Evolutionary conservation across 1,284 basidiomycete species (phyloP).

Genomic region (Marasmius oreades): DNA sequence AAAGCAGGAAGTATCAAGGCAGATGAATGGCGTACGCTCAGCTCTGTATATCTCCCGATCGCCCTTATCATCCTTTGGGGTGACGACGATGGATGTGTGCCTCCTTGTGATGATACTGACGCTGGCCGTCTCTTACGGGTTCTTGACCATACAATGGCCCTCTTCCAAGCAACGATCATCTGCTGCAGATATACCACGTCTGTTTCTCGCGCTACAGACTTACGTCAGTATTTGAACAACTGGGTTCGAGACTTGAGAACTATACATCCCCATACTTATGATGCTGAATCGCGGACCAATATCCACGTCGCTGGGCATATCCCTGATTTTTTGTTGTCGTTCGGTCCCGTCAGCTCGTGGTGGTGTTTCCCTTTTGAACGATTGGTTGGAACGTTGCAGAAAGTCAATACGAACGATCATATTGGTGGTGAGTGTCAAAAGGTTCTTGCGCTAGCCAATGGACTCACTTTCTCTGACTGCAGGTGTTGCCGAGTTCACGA

Average conservation of each 20-base stretch:
- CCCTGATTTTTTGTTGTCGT: slow-evolving; percentile 18
- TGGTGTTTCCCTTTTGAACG: slow-evolving; percentile 26
- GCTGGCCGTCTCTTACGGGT: slow-evolving; percentile 7
- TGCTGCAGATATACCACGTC: slow-evolving; percentile 1
- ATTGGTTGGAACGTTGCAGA: slow-evolving; percentile 19
- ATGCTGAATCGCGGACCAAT: slow-evolving; percentile 12
- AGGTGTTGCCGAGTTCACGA: slow-evolving; percentile 4
- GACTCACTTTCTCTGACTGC: background rate
- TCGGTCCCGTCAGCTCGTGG: slow-evolving; percentile 23
- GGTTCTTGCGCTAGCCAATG: background rate
- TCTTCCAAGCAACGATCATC: slow-evolving; percentile 16
- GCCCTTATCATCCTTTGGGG: slow-evolving; percentile 29
- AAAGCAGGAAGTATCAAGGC: slow-evolving; percentile 31
- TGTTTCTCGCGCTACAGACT: slow-evolving; percentile 1
- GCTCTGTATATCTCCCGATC: slow-evolving; percentile 28
- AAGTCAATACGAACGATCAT: no score
- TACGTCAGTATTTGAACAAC: slow-evolving; percentile 6
- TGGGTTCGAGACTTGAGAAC: slow-evolving; percentile 13
- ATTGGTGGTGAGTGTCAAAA: slow-evolving; percentile 7
- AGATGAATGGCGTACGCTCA: slow-evolving; percentile 34
- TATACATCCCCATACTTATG: slow-evolving; percentile 10
- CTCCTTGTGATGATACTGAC: slow-evolving; percentile 7
- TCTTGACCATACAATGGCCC: slow-evolving; percentile 22
- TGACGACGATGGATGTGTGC: slow-evolving; percentile 13
- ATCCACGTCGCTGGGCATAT: slow-evolving; percentile 20